Base-by-base conservation (phyloP, 345 rosid genomes). In the Linum tenue region DNA sequence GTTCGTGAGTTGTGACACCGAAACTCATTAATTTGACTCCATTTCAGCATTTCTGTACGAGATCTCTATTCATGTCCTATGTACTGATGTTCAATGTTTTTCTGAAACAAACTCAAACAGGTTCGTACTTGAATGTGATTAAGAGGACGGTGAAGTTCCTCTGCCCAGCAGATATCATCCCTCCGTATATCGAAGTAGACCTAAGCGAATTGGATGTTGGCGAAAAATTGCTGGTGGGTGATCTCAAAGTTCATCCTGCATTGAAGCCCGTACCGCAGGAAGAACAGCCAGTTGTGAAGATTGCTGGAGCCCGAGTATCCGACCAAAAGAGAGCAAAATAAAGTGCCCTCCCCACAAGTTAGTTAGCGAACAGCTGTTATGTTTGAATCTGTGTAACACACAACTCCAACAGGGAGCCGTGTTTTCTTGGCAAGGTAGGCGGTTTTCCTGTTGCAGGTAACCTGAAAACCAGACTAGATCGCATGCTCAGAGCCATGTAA, bases 101-200 rank as follows among this genome's bases (percentile, higher is more conserved):
- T n/a, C 39, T 65, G 64, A 58, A 7, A 22, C 31, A 22, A 22
- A 22, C 31, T 22, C 31, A 22, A 22, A 57, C 91, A 92, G 99
- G 99, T 60, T 80, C 86, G 56, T 84, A 74, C 75, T 76, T 94
- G 74, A 94, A 90, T 71, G 90, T 81, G 17, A 88, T 94, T 44
- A 94, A 83, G 82, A 90, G 96, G 72, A 94, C 94, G 0, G 95
- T 81, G 0, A 86, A 86, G 82, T 90, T 67, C 76, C 76, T 90
- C 65, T 94, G 96, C 70, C 97, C 97, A 1, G 86, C 95, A 44
- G 99, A 88, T 69, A 75, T 90, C 12, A 67, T 90, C 61, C 99
- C 99, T 44, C 97, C 99, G 51, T 88, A 88, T 73, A 90, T 94
- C 73, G 97, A 94, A 36, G 96, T 94, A 68, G 99, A 90, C 73